Conservation (phyloP, 108 stramenopile species). For the Stephanodiscus minutulus region DNA sequence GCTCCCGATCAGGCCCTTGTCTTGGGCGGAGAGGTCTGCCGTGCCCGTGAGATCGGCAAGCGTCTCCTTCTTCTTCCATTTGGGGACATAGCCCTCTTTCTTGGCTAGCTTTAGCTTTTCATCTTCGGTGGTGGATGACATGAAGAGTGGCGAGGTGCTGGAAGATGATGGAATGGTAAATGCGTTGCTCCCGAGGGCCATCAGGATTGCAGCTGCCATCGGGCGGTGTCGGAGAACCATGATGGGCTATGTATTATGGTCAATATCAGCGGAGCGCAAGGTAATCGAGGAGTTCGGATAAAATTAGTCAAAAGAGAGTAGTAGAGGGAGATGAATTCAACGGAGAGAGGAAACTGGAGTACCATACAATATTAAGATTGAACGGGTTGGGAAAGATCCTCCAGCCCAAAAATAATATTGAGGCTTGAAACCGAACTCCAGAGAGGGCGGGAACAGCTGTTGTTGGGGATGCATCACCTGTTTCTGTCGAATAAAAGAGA, state of each 20-base stretch:
- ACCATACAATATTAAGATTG: too few species aligned
- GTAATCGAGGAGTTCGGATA: too few species aligned
- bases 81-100: slow-evolving; percentile 66
- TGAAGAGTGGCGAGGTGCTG: slow-evolving; percentile 16
- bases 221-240: slow-evolving; percentile 6
- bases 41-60: slow-evolving; percentile 58
- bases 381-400: too few species aligned
- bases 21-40: slow-evolving; percentile 40
- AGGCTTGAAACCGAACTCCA: too few species aligned
- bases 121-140: slow-evolving; percentile 26
- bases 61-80: slow-evolving; percentile 87
- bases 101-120: slow-evolving; percentile 34
- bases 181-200: slow-evolving; percentile 14
- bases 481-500: too few species aligned
- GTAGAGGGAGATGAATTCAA: too few species aligned
- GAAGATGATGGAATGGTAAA: slow-evolving; percentile 5
- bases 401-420: too few species aligned
- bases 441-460: too few species aligned
- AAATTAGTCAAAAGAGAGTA: too few species aligned
- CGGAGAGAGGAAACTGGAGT: too few species aligned
- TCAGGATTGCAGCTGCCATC: slow-evolving; percentile 9
- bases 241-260: neutral
- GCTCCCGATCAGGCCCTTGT: slow-evolving; percentile 72
- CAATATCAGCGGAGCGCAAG: too few species aligned
- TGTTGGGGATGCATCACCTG: too few species aligned